A percentile compares a stretch with the other conserved stretches of the same genome.
Conservation (phyloP, 169 alveolate species). For the Pseudocohnilembus persalinus region DNA sequence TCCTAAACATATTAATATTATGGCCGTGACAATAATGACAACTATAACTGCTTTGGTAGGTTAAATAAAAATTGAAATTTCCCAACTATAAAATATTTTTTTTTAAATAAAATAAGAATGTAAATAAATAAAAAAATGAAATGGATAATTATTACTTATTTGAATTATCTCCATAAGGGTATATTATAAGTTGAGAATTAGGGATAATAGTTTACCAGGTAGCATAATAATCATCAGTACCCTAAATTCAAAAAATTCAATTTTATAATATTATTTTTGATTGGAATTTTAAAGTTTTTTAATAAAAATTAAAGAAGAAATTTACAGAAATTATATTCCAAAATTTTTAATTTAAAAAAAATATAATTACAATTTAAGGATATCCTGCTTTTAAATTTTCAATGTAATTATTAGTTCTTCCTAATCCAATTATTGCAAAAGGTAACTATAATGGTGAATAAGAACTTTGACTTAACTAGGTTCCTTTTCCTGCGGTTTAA, state of each 20-base stretch:
- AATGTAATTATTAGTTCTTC: constrained; percentile 47
- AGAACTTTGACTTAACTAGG: constrained; percentile 31
- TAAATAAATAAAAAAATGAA: neutral
- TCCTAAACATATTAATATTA: constrained; percentile 27
- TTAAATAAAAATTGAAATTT: constrained; percentile 32
- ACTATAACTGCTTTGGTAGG: constrained; percentile 44
- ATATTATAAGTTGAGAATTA: constrained; percentile 41
- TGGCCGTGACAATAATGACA: constrained; percentile 38
- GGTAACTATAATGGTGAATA: constrained; percentile 37
- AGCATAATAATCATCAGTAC: neutral
- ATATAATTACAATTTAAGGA: constrained; percentile 21
- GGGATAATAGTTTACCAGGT: constrained; percentile 47
- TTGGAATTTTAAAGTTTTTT: too few species aligned
- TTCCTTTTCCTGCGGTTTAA: constrained; percentile 8
- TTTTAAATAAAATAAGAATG: neutral
- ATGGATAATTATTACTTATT: constrained; percentile 1
- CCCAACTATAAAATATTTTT: constrained; percentile 25
- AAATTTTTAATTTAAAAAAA: neutral
- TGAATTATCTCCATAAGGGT: constrained; percentile 20
- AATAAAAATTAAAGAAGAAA: too few species aligned
- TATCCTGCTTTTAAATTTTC: constrained; percentile 39
- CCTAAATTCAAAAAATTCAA: neutral
- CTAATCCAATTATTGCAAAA: constrained; percentile 37
- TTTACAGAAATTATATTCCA: neutral
- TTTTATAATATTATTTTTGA: neutral